Evolutionary conservation across 495 filamentous ascomycete genomes (phyloP).

Genomic region (Penicillium ochrochloron): DNA sequence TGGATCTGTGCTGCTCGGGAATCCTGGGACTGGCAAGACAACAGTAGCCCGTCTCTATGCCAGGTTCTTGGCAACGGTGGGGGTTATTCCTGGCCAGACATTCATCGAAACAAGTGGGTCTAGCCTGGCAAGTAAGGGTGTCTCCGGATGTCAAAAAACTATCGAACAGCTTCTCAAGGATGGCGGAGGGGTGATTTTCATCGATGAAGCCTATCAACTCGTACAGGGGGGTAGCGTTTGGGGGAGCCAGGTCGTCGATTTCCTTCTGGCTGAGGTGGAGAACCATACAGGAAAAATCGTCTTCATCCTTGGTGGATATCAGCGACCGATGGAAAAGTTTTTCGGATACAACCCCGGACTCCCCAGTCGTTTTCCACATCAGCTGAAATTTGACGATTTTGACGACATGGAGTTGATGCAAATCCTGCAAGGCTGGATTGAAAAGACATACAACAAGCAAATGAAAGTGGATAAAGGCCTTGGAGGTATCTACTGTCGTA

Average conservation of each 20-base stretch:
- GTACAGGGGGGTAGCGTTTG: constrained; percentile 42
- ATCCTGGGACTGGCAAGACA: constrained; percentile 85
- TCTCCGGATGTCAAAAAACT: constrained; percentile 58
- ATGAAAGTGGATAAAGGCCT: constrained; percentile 56
- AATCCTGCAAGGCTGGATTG: constrained; percentile 62
- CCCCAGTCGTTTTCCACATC: constrained; percentile 69
- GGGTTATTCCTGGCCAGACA: constrained; percentile 53
- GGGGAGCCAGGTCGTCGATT: constrained; percentile 71
- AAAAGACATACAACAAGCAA: constrained; percentile 21
- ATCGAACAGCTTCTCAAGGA: constrained; percentile 58
- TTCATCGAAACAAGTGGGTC: constrained; percentile 75
- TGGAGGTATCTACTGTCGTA: constrained; percentile 66
- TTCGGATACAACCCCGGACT: constrained; percentile 41
- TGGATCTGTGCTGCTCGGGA: constrained; percentile 69
- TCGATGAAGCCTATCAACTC: constrained; percentile 81
- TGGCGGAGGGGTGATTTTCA: constrained; percentile 70
- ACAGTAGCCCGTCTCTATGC: constrained; percentile 81
- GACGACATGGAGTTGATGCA: constrained; percentile 63
- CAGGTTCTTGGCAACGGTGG: constrained; percentile 65
- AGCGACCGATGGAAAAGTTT: too few species aligned
- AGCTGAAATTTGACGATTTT: constrained; percentile 72
- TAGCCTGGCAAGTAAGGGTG: constrained; percentile 64
- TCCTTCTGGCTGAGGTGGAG: constrained; percentile 59
- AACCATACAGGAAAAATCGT: too few species aligned
- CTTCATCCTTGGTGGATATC: too few species aligned